Conservation (phyloP, 2,329 filamentous ascomycete species). For the Colletotrichum echinochloae region DNA sequence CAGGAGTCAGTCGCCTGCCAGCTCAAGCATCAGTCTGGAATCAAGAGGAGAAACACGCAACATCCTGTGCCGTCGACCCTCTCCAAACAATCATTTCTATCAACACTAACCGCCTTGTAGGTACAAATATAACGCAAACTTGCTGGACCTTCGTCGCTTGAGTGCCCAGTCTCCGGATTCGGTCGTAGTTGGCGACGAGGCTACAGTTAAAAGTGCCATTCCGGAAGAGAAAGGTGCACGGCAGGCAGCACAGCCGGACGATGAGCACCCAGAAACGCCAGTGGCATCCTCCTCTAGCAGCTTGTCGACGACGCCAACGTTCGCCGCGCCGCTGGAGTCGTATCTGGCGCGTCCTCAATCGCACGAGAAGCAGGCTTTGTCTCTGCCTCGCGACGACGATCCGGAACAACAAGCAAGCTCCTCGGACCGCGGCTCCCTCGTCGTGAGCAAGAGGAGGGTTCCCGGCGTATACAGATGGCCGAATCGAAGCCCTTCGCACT, state of each 20-base stretch:
- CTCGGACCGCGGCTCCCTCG: background rate
- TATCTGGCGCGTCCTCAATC: constrained; percentile 2
- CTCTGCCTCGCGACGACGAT: background rate
- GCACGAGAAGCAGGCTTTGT: constrained; percentile 6
- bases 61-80: background rate
- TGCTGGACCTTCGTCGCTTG: constrained; percentile 10
- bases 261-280: background rate
- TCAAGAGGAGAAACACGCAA: background rate
- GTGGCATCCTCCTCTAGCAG: background rate
- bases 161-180: constrained; percentile 22
- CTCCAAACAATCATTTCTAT: background rate
- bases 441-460: background rate
- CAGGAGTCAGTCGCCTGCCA: constrained; percentile 4
- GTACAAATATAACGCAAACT: background rate
- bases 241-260: background rate
- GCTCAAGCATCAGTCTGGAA: constrained; percentile 14
- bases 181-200: background rate
- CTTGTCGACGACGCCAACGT: background rate
- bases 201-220: no score
- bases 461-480: background rate
- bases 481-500: background rate
- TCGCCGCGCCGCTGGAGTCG: constrained; percentile 4
- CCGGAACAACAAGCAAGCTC: background rate
- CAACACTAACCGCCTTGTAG: constrained; percentile 3
- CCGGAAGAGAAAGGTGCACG: background rate